These are phyloP conservation scores for Umbelopsis sp. DNA, from an alignment of 192 early-diverging fungal species.

Conservation along the genomic window DNA sequence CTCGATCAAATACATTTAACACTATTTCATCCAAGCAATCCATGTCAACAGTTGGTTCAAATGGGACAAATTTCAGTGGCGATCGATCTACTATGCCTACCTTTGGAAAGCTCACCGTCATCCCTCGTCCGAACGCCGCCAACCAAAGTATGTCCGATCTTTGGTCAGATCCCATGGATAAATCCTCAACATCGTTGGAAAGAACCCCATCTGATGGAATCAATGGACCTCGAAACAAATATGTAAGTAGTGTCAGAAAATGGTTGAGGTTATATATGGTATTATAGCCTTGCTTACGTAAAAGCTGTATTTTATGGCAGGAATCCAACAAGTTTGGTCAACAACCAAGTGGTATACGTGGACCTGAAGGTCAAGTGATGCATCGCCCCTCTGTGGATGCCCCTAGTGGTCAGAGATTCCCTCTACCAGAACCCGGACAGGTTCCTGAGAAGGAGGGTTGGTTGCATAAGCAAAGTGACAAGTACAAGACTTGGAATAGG, in stretches of 20 bases:
- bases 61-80: not conserved
- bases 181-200: not conserved
- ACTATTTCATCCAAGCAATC: conserved; percentile 32
- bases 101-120: conserved; percentile 4
- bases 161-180: not conserved
- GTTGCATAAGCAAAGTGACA: conserved; percentile 61
- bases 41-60: conserved; percentile 11
- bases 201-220: not conserved
- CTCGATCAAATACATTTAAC: conserved; percentile 37
- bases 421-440: conserved; percentile 10
- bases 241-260: too few species aligned
- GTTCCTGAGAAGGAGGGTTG: conserved; percentile 61
- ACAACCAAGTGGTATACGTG: not conserved
- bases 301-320: not conserved
- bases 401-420: not conserved
- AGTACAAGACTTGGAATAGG: conserved; percentile 62
- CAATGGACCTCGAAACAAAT: not conserved
- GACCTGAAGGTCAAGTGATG: conserved; percentile 5
- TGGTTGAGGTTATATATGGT: too few species aligned
- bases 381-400: conserved; percentile 18
- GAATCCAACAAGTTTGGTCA: not conserved
- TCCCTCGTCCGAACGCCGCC: not conserved
- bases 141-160: conserved; percentile 9
- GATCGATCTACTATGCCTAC: not conserved
- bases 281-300: too few species aligned